Base-by-base conservation (phyloP, 2,329 filamentous ascomycete species). In the Alternaria dauci region DNA sequence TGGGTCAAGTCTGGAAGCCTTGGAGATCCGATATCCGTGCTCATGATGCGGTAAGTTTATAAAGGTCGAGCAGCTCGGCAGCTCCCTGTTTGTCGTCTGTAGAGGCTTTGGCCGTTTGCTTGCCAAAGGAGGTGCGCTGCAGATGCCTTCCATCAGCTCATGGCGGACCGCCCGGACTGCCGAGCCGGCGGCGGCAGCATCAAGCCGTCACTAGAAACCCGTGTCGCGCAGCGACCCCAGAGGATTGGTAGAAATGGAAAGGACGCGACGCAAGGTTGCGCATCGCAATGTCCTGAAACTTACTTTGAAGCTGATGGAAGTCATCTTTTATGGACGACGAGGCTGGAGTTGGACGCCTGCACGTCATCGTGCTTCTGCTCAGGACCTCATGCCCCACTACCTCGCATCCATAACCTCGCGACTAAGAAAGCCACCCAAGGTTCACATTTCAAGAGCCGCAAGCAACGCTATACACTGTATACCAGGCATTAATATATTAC, bases 1-100 rank as follows among this genome's bases (percentile, higher is more conserved):
- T 32, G 39, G 47, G 43, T 54, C 34, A 48, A 43, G 28, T 44
- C 38, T 51, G 55, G 62, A 64, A 32, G 52, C 34, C 62, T 62
- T 62, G 59, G 54, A 26, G 14, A 8, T 47, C 47, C 47, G 52
- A n/a, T 16, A 14, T 25, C 25, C 46, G 12, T 43, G 26, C 51
- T n/a, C 34, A 12, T 43, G 23, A 52, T 14, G 12, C 43, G 25
- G 23, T 7, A 18, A 23, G 11, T 25, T 25, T 32, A 3, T 25
- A 48, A 16, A 4, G 4, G 23, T n/a, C 26, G 36, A 8, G 25
- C 8, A 38, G 5, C 16, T 34, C 26, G 28, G 26, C 1, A 20
- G 42, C 16, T 18, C 3, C 12, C 4, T 32, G 5, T 7, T 34
- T 47, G 41, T n/a, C 16, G n/a, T 30, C 32, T 52, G 32, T 3